Conservation (phyloP, 495 filamentous ascomycete genomes). For the Talaromyces adpressus region DNA sequence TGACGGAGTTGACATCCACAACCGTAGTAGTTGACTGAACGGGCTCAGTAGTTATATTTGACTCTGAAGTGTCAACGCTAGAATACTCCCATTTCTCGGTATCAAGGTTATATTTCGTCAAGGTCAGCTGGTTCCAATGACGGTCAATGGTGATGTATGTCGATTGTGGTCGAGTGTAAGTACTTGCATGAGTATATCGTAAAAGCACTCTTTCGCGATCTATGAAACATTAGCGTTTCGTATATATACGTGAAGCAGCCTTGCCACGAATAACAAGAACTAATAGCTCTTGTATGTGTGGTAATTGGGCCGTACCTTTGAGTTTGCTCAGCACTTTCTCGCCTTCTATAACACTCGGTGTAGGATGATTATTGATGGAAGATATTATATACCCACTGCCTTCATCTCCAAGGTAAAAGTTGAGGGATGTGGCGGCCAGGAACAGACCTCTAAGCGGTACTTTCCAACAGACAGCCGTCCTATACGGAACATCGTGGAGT, state of each 20-base stretch:
- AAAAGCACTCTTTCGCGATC: conserved; percentile 6
- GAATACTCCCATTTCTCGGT: conserved; percentile 6
- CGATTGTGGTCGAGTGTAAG: neutral
- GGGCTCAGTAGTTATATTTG: neutral
- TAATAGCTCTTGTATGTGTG: neutral
- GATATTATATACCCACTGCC: neutral
- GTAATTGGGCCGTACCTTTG: neutral
- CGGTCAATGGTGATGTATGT: conserved; percentile 2
- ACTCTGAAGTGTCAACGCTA: neutral
- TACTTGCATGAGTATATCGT: neutral
- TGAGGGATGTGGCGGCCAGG: neutral
- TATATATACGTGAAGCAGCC: neutral
- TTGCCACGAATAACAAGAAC: neutral
- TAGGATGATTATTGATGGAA: conserved; percentile 4
- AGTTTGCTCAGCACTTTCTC: neutral
- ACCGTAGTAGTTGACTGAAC: neutral
- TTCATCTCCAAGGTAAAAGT: neutral
- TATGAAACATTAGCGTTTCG: neutral
- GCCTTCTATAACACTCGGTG: conserved; percentile 1
- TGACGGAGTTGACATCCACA: neutral
- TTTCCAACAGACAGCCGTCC: conserved; percentile 6
- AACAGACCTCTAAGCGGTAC: conserved; percentile 6
- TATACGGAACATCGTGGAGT: conserved; percentile 6
- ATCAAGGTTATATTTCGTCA: neutral
- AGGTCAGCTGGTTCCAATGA: neutral